Evolutionary conservation across 1,139 yeast genomes (phyloP).

Genomic region (Scheffersomyces segobiensis): DNA sequence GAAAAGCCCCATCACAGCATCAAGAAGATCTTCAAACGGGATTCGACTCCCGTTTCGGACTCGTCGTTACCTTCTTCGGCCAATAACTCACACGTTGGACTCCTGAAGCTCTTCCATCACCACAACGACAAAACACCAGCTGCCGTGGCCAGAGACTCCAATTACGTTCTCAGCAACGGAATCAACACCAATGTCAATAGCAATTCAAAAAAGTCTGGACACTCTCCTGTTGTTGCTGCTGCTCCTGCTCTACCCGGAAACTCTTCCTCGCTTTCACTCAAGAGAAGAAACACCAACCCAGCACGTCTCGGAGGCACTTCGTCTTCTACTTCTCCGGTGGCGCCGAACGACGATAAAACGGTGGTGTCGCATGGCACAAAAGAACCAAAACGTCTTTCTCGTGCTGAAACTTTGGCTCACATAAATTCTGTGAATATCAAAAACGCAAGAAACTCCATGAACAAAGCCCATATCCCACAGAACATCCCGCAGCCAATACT

Average conservation of each 20-base stretch:
- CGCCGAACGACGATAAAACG: neutral
- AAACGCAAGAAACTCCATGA: constrained; percentile 17
- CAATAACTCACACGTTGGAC: constrained; percentile 22
- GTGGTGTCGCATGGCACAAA: constrained; percentile 2
- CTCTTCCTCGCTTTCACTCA: constrained; percentile 29
- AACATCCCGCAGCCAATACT: neutral
- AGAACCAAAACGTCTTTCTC: constrained; percentile 29
- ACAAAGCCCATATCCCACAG: neutral
- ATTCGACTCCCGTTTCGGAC: constrained; percentile 9
- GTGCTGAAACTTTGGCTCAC: constrained; percentile 43
- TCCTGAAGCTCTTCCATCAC: constrained; percentile 25
- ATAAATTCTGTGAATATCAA: constrained; percentile 34
- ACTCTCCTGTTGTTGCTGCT: neutral
- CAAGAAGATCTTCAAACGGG: constrained; percentile 20
- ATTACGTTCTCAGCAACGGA: constrained; percentile 1
- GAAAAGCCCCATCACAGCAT: constrained; percentile 16
- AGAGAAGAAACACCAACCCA: constrained; percentile 26
- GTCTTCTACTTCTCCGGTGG: constrained; percentile 3
- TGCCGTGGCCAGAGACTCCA: neutral
- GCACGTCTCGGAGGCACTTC: constrained; percentile 5
- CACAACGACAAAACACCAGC: constrained; percentile 2
- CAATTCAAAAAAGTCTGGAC: neutral
- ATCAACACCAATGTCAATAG: constrained; percentile 3
- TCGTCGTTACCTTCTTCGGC: constrained; percentile 3
- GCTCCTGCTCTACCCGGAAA: constrained; percentile 16